phyloP scores from a whole-genome alignment of 108 stramenopile species.

The Chaetoceros muelleri region DNA sequence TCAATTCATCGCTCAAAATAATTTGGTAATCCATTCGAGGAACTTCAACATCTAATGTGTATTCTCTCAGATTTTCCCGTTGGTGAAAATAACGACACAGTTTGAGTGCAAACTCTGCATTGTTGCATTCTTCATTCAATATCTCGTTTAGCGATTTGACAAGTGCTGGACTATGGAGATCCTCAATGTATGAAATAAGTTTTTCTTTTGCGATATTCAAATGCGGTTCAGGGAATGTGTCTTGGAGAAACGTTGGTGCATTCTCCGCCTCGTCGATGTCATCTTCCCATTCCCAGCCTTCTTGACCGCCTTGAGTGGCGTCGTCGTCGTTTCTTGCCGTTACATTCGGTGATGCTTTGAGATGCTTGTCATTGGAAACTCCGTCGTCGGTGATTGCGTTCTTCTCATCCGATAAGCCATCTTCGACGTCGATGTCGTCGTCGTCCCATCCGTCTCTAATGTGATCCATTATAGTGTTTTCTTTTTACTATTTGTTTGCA shows the following conservation, averaged over 20 bases:
- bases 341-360: background rate
- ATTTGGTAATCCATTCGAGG: constrained; percentile 75
- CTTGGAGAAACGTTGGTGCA: background rate
- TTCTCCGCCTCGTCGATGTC: background rate
- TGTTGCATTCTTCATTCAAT: background rate
- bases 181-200: background rate
- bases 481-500: no score
- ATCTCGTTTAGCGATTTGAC: background rate
- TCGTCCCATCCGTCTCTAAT: background rate
- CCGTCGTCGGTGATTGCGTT: background rate
- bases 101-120: background rate
- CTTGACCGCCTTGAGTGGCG: background rate
- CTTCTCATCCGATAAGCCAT: background rate
- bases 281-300: background rate
- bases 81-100: background rate
- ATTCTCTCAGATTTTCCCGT: constrained; percentile 37
- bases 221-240: background rate
- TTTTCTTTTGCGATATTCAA: background rate
- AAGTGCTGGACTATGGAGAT: background rate
- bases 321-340: background rate
- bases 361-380: background rate
- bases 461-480: background rate
- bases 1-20: constrained; percentile 26
- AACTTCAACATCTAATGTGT: constrained; percentile 66
- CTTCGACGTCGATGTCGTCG: background rate